Evolutionary conservation across 1,284 basidiomycete genomes (phyloP), one percentile per base, ranked within the genome.

Genomic region (Fomitopsis schrenkii): DNA sequence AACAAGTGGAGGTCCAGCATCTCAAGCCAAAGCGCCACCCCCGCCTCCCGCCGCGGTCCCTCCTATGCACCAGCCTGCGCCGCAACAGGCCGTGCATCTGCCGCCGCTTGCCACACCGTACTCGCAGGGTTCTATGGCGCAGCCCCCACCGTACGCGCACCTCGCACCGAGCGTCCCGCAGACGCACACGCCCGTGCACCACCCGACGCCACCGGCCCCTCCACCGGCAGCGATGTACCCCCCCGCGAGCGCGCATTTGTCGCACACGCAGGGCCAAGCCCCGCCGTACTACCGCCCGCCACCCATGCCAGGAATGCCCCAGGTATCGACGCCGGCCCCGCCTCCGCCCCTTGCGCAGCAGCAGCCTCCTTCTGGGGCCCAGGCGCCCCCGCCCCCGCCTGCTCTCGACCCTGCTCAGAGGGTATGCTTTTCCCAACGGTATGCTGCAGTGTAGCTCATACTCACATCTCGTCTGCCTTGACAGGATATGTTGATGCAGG

Each of bases 401-500:
- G 67, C 67, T 58, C 57, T 50, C 38, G 60, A 62, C 42, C 62
- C 63, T 19, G 62, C 60, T 1, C 60, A 64, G 41, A 45, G 68
- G 55, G 38, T 76, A 67, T 40, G 78, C 78, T 55, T 71, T 72
- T 22, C 45, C 9, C 22, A 8, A 28, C 74, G 35, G 9, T 61
- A 62, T 45, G 60, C 57, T 57, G 59, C n/a, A 41, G 12, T 26
- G 14, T 7, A 19, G n/a, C 7, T 26, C 22, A 10, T n/a, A 6
- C 17, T 58, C 10, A n/a, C 10, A 15, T 36, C 2, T n/a, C 10
- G 45, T 15, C 30, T 46, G 15, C 19, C 10, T 7, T 46, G 19
- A 26, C 69, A 94, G 91, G 80, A 83, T 30, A 93, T 95, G 87
- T 72, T 95, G 52, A 80, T 93, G 73, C 94, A 96, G 76, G 95